These are phyloP conservation scores for Fusarium beomiforme DNA, from an alignment of 2,329 filamentous ascomycete species.

Conservation along the genomic window DNA sequence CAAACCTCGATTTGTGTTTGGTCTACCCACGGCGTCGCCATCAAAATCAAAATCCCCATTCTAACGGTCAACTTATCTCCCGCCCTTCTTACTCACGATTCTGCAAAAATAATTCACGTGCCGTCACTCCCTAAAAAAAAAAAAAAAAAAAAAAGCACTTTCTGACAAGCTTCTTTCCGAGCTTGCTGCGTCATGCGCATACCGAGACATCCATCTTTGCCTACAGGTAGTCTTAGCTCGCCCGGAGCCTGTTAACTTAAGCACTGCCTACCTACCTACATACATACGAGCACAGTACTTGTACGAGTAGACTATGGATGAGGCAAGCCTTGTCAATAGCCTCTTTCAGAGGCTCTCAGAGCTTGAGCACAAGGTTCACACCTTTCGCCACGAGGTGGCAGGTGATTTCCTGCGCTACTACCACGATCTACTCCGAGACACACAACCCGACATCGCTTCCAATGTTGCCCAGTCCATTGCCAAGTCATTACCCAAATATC, in stretches of 20 bases:
- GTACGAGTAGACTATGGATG: constrained; percentile 46
- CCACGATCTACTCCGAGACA: constrained; percentile 59
- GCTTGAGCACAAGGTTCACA: constrained; percentile 66
- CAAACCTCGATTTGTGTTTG: constrained; percentile 23
- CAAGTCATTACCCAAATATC: constrained; percentile 56
- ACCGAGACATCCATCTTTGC: constrained; percentile 45
- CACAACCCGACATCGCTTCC: constrained; percentile 57
- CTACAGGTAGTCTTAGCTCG: constrained; percentile 46
- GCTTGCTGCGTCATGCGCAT: constrained; percentile 51
- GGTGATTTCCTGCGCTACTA: constrained; percentile 66
- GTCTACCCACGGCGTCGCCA: constrained; percentile 17
- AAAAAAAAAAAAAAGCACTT: constrained; percentile 29
- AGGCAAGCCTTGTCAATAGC: constrained; percentile 59
- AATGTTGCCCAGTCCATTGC: constrained; percentile 59
- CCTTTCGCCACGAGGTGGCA: constrained; percentile 66
- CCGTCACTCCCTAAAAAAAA: too few relatives aligned
- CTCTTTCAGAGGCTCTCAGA: constrained; percentile 64
- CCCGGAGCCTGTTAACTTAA: constrained; percentile 45
- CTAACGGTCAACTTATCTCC: constrained; percentile 17
- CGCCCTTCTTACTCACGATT: constrained; percentile 32
- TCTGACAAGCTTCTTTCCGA: constrained; percentile 23
- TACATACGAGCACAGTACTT: constrained; percentile 20
- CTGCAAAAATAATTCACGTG: constrained; percentile 29
- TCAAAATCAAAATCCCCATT: constrained; percentile 30
- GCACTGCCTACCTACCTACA: too few relatives aligned